Conservation (phyloP, 805 yeast species). For the Ogataea nitratoaversa region DNA sequence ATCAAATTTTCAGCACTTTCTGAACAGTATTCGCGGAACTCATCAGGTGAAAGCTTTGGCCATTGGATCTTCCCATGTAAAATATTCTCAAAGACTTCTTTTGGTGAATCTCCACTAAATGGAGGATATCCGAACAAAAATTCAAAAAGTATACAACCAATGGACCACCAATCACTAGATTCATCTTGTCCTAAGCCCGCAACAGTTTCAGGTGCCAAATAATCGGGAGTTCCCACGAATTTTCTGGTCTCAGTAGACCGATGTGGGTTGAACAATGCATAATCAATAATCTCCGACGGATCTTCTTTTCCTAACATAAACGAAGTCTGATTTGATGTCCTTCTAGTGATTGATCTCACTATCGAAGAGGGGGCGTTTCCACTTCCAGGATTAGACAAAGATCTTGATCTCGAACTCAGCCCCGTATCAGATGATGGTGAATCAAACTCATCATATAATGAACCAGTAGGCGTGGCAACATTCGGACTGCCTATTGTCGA, state of each 20-base stretch:
- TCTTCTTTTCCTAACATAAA: constrained; percentile 51
- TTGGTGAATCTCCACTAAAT: constrained; percentile 78
- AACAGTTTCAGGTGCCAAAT: constrained; percentile 94
- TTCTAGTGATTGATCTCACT: constrained; percentile 41
- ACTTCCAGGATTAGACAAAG: constrained; percentile 35
- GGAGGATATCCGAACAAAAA: constrained; percentile 93
- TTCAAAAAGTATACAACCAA: constrained; percentile 93
- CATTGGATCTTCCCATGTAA: constrained; percentile 71
- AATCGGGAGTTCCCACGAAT: constrained; percentile 97
- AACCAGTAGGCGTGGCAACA: constrained; percentile 15
- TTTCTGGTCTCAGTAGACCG: constrained; percentile 45
- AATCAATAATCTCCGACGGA: constrained; percentile 31
- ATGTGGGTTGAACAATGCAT: constrained; percentile 71
- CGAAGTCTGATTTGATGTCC: constrained; percentile 54
- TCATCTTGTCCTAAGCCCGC: constrained; percentile 78
- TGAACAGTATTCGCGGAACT: constrained; percentile 48
- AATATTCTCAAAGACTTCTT: constrained; percentile 77
- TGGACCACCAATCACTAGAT: constrained; percentile 98
- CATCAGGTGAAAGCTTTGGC: constrained; percentile 66
- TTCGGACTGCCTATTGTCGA: constrained; percentile 24
- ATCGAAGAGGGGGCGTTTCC: constrained; percentile 44
- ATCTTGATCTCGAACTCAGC: constrained; percentile 9
- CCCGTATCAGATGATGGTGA: constrained; percentile 1
- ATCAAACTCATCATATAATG: constrained; percentile 15
- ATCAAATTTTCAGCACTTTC: constrained; percentile 75